Conservation (phyloP, 2,329 filamentous ascomycete species). For the Nemania sp. region DNA sequence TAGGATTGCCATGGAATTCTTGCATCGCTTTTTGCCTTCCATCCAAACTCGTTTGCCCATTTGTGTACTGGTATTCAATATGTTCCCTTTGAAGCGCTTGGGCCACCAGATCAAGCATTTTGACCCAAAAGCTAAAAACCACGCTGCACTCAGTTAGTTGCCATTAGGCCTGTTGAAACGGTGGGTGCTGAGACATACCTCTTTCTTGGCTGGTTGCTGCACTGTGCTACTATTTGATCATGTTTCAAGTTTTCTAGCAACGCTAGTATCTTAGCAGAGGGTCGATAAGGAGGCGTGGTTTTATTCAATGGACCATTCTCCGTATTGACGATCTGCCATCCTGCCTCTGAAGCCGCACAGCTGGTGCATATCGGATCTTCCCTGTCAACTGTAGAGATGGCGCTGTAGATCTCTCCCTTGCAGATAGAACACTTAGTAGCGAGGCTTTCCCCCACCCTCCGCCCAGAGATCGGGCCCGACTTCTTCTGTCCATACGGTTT, state of each 20-base stretch:
- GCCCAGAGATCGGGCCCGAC: too few species aligned
- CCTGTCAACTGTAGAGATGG: too few species aligned
- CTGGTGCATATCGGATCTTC: background rate
- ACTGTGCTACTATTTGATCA: background rate
- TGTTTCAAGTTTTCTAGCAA: background rate
- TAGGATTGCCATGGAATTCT: slow-evolving; percentile 26
- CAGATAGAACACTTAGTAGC: background rate
- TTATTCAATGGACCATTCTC: background rate
- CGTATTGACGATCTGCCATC: background rate
- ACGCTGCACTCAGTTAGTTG: slow-evolving; percentile 28
- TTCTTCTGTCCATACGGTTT: background rate
- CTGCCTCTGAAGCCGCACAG: background rate
- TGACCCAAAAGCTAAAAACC: slow-evolving; percentile 38
- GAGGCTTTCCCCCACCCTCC: background rate
- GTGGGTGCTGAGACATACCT: background rate
- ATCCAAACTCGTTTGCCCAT: slow-evolving; percentile 30
- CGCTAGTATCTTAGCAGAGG: background rate
- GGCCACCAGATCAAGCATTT: slow-evolving; percentile 39
- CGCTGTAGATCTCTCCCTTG: background rate
- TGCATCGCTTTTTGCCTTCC: slow-evolving; percentile 24
- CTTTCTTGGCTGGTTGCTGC: background rate
- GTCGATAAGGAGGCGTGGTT: background rate
- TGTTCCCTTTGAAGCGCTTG: slow-evolving; percentile 13
- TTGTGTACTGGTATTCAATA: slow-evolving; percentile 33
- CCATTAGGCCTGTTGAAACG: background rate